Evolutionary conservation across 1,284 basidiomycete genomes (phyloP).

Genomic region (Laetiporus sulphureus): DNA sequence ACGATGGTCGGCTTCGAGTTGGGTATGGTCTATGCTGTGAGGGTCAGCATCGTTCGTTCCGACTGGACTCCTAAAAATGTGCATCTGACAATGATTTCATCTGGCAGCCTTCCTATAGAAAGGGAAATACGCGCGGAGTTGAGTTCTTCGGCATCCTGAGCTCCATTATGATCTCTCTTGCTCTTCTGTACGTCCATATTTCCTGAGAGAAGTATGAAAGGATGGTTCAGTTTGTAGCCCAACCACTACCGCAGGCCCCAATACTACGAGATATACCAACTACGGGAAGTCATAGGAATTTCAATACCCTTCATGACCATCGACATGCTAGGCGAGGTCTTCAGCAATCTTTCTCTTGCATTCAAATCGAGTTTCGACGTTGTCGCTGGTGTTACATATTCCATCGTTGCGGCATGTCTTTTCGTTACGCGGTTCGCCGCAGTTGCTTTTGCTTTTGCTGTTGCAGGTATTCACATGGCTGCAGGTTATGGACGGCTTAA

Average conservation of each 20-base stretch:
- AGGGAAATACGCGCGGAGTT: constrained; percentile 40
- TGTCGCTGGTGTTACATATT: constrained; percentile 62
- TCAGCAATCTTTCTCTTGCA: constrained; percentile 62
- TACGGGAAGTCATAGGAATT: constrained; percentile 68
- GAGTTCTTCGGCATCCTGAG: constrained; percentile 62
- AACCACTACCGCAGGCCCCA: constrained; percentile 34
- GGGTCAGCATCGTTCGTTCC: constrained; percentile 30
- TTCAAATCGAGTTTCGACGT: constrained; percentile 65
- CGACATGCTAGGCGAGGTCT: constrained; percentile 69
- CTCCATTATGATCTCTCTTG: constrained; percentile 53
- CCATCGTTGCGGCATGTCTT: constrained; percentile 51
- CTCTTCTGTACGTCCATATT: constrained; percentile 41
- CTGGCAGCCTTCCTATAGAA: constrained; percentile 38
- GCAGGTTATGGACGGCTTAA: constrained; percentile 19
- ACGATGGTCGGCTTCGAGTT: constrained; percentile 53
- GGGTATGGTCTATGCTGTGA: constrained; percentile 52
- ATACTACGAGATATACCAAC: constrained; percentile 66
- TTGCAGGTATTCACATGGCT: not conserved
- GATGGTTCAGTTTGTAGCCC: no score
- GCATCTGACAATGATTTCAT: not conserved
- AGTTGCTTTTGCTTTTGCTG: no score
- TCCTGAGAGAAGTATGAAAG: no score
- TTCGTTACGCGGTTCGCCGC: not conserved
- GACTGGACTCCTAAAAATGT: constrained; percentile 11
- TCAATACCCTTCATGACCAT: constrained; percentile 65